Conservation (phyloP, 2,329 filamentous ascomycete genomes). For the Fusarium mangiferae region DNA sequence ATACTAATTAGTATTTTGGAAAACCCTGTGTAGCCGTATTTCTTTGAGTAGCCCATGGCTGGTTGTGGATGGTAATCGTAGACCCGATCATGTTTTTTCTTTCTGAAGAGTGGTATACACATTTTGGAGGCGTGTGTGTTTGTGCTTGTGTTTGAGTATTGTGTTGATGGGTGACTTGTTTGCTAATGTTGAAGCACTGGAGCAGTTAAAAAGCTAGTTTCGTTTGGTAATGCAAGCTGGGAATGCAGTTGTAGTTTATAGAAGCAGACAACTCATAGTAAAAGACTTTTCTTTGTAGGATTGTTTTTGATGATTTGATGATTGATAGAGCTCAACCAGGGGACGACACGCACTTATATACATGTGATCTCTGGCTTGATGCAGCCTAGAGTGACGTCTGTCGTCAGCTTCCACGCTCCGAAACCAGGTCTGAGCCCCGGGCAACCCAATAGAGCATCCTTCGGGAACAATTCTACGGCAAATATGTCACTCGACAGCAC, state of each 20-base stretch:
- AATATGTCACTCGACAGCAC: background rate
- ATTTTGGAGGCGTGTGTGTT: background rate
- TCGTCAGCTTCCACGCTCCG: background rate
- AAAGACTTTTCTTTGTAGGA: background rate
- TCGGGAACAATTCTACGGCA: background rate
- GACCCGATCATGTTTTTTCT: background rate
- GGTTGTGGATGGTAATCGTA: background rate
- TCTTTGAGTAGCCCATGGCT: background rate
- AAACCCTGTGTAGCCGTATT: background rate
- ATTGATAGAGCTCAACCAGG: background rate
- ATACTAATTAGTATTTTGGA: too few species aligned
- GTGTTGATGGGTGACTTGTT: background rate
- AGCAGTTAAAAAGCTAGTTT: background rate
- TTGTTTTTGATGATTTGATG: background rate
- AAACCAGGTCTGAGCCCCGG: background rate
- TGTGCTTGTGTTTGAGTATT: background rate
- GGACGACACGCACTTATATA: background rate
- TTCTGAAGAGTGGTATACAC: background rate
- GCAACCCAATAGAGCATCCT: background rate
- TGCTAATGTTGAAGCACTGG: background rate
- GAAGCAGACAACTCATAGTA: background rate
- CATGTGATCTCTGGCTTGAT: background rate
- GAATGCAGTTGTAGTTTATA: background rate
- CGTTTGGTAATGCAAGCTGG: background rate
- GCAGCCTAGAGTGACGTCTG: background rate